phyloP scores from a whole-genome alignment of 2,329 filamentous ascomycete genomes.

The Sphaerulina vaccinii region DNA sequence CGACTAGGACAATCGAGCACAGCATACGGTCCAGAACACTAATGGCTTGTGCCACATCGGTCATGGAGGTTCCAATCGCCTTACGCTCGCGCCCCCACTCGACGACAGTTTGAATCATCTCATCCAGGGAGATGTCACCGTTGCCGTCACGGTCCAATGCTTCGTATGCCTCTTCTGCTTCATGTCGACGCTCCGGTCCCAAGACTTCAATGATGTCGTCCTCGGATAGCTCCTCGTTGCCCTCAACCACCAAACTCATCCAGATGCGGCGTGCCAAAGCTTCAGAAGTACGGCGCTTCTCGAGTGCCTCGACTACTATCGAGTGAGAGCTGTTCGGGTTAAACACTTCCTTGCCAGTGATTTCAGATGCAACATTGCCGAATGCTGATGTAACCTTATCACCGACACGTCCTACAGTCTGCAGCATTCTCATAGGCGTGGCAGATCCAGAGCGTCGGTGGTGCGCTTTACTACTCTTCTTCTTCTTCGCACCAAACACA shows the following conservation, averaged over 20 bases:
- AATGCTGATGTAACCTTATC: conserved; percentile 93
- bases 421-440: conserved; percentile 76
- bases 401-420: conserved; percentile 69
- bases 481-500: conserved; percentile 57
- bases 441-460: conserved; percentile 60
- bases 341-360: conserved; percentile 93
- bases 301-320: conserved; percentile 82
- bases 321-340: conserved; percentile 89
- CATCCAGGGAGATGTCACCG: conserved; percentile 89
- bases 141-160: conserved; percentile 84
- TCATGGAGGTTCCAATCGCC: conserved; percentile 88
- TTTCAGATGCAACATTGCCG: conserved; percentile 88
- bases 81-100: conserved; percentile 85
- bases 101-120: conserved; percentile 85
- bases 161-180: conserved; percentile 82
- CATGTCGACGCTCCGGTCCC: conserved; percentile 67
- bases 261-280: conserved; percentile 92
- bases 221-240: conserved; percentile 71
- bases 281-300: conserved; percentile 79
- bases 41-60: conserved; percentile 94
- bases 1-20: conserved; percentile 74
- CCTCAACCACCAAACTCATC: conserved; percentile 97
- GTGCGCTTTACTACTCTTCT: conserved; percentile 36
- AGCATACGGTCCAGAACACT: conserved; percentile 85
- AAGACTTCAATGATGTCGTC: conserved; percentile 90